A percentile compares a stretch with the other conserved stretches of the same genome.
phyloP scores from a whole-genome alignment of 345 rosid genomes.

The Isatis tinctoria region DNA sequence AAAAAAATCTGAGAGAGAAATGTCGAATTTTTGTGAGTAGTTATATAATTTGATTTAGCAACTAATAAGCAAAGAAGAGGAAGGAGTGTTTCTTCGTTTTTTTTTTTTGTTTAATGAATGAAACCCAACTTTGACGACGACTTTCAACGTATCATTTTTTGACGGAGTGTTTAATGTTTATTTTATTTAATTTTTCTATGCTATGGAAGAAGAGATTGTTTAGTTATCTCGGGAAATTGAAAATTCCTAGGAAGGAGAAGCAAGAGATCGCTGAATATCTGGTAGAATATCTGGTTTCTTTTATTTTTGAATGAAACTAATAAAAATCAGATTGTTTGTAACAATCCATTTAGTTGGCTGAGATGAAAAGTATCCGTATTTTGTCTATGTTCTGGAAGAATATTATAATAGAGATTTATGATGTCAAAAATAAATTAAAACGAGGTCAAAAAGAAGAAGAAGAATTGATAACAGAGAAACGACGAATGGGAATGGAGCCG shows the following conservation, averaged over 20 bases:
- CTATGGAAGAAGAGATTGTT: not conserved
- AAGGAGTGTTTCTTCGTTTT: constrained; percentile 4
- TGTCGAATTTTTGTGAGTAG: not conserved
- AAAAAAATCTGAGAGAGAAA: too few relatives aligned
- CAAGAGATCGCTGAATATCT: not conserved
- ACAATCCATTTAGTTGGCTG: not conserved
- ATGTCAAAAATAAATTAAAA: not conserved
- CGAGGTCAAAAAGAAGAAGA: not conserved
- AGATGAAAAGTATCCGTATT: not conserved
- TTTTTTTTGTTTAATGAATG: not conserved
- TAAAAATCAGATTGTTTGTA: not conserved
- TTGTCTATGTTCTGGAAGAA: not conserved
- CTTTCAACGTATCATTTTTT: constrained; percentile 18
- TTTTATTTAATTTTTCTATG: not conserved
- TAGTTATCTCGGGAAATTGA: not conserved
- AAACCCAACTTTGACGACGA: constrained; percentile 31
- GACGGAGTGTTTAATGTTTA: not conserved
- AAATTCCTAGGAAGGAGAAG: not conserved
- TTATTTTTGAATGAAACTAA: not conserved
- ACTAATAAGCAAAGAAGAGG: constrained; percentile 12
- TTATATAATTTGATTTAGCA: constrained; percentile 2
- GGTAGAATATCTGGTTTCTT: not conserved
- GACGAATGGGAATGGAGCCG: constrained; percentile 10
- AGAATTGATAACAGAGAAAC: not conserved
- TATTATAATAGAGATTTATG: not conserved